phyloP scores from a whole-genome alignment of 306 rosid genomes.

The Luffa acutangula region DNA sequence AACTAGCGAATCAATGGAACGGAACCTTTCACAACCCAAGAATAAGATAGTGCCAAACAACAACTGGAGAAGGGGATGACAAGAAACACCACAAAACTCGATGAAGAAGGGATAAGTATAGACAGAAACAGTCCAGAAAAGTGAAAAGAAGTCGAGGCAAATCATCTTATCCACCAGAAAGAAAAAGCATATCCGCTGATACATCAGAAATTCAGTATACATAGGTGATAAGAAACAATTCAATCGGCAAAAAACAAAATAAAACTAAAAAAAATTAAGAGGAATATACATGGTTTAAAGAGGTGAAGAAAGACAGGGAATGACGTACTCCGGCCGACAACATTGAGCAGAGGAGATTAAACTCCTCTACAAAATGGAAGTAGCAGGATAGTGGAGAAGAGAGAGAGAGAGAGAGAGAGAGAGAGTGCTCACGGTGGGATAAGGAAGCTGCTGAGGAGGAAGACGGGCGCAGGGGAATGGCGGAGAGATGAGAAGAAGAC shows the following conservation, averaged over 20 bases:
- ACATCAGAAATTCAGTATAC: background rate
- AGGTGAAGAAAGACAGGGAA: background rate
- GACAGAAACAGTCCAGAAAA: background rate
- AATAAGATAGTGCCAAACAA: background rate
- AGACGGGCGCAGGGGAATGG: slow-evolving; percentile 28
- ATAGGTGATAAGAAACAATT: background rate
- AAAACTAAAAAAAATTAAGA: background rate
- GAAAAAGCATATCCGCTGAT: background rate
- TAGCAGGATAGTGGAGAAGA: background rate
- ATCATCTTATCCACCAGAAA: background rate
- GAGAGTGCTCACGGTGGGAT: slow-evolving; percentile 17
- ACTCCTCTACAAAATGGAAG: background rate
- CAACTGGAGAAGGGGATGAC: background rate
- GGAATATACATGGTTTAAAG: background rate
- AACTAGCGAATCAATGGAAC: background rate
- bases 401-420: background rate
- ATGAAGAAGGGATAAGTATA: background rate
- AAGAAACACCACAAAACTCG: background rate
- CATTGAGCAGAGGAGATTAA: background rate
- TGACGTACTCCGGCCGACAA: background rate
- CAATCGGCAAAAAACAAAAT: background rate
- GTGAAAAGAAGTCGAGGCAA: background rate
- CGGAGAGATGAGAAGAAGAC: slow-evolving; percentile 38
- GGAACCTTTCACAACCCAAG: background rate
- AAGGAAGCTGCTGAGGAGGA: slow-evolving; percentile 13